A percentile compares a stretch with the other conserved stretches of the same genome.
Evolutionary conservation across 257 asterid species (phyloP).

Genomic region (Solanum dulcamara): DNA sequence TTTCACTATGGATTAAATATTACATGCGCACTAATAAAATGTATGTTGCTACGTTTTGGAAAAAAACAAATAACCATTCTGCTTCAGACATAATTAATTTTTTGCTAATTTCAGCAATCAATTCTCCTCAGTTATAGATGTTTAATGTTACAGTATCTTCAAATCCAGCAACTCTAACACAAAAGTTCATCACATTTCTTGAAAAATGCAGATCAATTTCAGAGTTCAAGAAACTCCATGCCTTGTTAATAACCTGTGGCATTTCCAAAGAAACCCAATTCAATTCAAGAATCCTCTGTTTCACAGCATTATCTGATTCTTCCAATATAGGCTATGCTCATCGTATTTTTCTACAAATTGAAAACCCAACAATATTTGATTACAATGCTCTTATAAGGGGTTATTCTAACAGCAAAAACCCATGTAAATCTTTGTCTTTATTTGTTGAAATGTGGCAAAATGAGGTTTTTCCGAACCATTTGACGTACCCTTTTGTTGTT

Average conservation of each 20-base stretch:
- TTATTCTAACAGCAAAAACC: slow-evolving; percentile 34
- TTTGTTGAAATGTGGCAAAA: slow-evolving; percentile 29
- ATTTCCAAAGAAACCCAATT: slow-evolving; percentile 28
- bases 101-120: no score
- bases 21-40: no score
- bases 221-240: slow-evolving; percentile 50
- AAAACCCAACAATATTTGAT: slow-evolving; percentile 33
- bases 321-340: slow-evolving; percentile 32
- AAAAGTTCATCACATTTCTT: slow-evolving; percentile 14
- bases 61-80: no score
- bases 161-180: background rate
- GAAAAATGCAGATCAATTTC: slow-evolving; percentile 30
- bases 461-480: slow-evolving; percentile 33
- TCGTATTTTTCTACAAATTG: slow-evolving; percentile 30
- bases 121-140: background rate
- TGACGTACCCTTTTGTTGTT: slow-evolving; percentile 61
- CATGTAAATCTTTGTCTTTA: slow-evolving; percentile 22
- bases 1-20: no score
- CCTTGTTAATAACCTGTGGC: slow-evolving; percentile 34
- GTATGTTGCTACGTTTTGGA: no score
- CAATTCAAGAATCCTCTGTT: slow-evolving; percentile 35
- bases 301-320: slow-evolving; percentile 17
- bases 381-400: slow-evolving; percentile 55
- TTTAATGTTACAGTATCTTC: background rate
- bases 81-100: no score